These are phyloP conservation scores for Candida freyschussii DNA, from an alignment of 1,139 yeast genomes.

Conservation along the genomic window DNA sequence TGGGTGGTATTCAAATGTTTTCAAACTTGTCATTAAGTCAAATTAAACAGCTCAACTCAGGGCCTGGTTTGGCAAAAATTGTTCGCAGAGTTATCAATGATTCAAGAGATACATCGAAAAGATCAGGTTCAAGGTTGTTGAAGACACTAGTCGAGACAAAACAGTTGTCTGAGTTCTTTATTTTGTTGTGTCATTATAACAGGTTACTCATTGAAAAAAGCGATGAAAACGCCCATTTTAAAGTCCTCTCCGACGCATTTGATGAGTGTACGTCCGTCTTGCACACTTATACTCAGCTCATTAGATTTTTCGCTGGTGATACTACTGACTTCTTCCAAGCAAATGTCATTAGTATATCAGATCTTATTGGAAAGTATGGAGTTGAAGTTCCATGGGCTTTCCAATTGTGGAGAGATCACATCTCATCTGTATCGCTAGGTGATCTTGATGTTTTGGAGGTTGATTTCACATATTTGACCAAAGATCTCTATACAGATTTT, in stretches of 20 bases:
- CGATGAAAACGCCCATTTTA: constrained; percentile 51
- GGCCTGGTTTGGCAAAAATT: constrained; percentile 48
- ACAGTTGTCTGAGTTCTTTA: constrained; percentile 57
- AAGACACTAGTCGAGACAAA: constrained; percentile 41
- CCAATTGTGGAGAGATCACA: constrained; percentile 65
- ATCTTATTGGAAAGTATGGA: constrained; percentile 43
- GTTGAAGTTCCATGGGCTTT: constrained; percentile 68
- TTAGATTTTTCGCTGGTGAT: constrained; percentile 45
- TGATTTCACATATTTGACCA: constrained; percentile 37
- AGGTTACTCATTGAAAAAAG: constrained; percentile 38
- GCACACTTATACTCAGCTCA: constrained; percentile 57
- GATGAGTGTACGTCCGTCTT: constrained; percentile 69
- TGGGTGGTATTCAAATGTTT: constrained; percentile 78
- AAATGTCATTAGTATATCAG: constrained; percentile 41
- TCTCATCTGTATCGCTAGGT: constrained; percentile 21
- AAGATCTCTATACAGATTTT: constrained; percentile 52
- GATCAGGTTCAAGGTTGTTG: constrained; percentile 52
- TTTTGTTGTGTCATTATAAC: constrained; percentile 54
- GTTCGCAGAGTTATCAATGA: constrained; percentile 67
- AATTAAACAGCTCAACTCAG: constrained; percentile 64
- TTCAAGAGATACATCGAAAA: constrained; percentile 40
- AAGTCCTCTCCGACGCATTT: constrained; percentile 62
- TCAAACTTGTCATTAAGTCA: constrained; percentile 63
- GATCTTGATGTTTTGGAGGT: constrained; percentile 25
- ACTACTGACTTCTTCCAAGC: constrained; percentile 33